These are phyloP conservation scores for Clavispora santaluciae DNA, from an alignment of 805 yeast genomes.

Conservation along the genomic window DNA sequence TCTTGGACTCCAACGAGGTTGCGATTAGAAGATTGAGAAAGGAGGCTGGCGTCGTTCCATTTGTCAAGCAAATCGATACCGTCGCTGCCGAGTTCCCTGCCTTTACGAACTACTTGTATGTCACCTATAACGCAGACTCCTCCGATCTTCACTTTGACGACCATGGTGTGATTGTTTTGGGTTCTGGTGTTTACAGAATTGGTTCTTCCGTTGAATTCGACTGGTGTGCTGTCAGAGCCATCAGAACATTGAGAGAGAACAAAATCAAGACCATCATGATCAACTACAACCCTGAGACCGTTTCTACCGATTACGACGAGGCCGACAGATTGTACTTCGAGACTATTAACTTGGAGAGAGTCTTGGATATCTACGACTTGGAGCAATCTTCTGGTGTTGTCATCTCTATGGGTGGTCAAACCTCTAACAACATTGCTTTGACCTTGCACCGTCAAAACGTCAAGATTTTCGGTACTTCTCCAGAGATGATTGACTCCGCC, in stretches of 20 bases:
- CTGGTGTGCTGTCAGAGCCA: constrained; percentile 99
- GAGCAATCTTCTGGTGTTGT: constrained; percentile 88
- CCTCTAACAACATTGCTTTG: constrained; percentile 95
- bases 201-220: constrained; percentile 98
- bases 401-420: constrained; percentile 96
- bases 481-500: constrained; percentile 92
- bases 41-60: constrained; percentile 75
- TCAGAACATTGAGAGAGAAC: constrained; percentile 82
- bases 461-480: constrained; percentile 87
- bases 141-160: constrained; percentile 84
- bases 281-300: constrained; percentile 98
- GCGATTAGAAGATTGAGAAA: constrained; percentile 82
- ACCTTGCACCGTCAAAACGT: constrained; percentile 77
- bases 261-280: constrained; percentile 93
- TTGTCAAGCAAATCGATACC: constrained; percentile 95
- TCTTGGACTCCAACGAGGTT: constrained; percentile 68
- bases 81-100: constrained; percentile 99
- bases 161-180: constrained; percentile 88
- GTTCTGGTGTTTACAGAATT: constrained; percentile 98
- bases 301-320: constrained; percentile 96
- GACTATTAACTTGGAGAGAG: constrained; percentile 92
- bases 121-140: constrained; percentile 88
- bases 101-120: constrained; percentile 88
- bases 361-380: constrained; percentile 92
- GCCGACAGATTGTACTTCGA: constrained; percentile 96